These are phyloP conservation scores for Suillus americanus DNA, from an alignment of 768 basidiomycete species.

Conservation along the genomic window DNA sequence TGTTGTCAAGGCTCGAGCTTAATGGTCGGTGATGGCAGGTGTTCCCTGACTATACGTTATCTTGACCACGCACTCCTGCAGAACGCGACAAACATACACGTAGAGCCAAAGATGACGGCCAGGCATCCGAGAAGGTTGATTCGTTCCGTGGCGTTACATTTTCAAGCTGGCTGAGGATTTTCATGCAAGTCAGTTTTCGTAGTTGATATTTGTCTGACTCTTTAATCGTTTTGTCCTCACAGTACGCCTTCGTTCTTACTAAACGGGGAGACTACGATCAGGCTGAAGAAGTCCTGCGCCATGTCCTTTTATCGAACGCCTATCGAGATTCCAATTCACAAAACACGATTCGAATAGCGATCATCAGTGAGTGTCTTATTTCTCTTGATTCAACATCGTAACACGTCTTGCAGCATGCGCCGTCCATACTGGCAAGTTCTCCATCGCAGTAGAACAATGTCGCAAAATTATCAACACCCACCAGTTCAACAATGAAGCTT, in stretches of 20 bases:
- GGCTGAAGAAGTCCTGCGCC: constrained; percentile 75
- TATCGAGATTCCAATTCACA: constrained; percentile 63
- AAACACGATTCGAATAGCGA: constrained; percentile 70
- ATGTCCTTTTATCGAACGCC: constrained; percentile 72
- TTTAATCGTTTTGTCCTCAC: not conserved
- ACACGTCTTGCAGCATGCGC: constrained; percentile 60
- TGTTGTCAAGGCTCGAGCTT: constrained; percentile 75
- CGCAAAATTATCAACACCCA: constrained; percentile 72
- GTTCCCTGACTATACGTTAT: not conserved
- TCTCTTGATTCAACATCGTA: not conserved
- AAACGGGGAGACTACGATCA: constrained; percentile 59
- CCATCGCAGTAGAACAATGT: constrained; percentile 67
- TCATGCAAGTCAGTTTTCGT: constrained; percentile 66
- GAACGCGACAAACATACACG: constrained; percentile 58
- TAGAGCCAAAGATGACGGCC: constrained; percentile 43
- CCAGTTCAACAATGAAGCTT: constrained; percentile 87
- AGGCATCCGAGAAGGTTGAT: constrained; percentile 47
- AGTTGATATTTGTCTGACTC: constrained; percentile 7
- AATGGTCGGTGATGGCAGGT: constrained; percentile 46
- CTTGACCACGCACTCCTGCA: constrained; percentile 22
- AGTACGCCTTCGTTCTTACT: constrained; percentile 79
- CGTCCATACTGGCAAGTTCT: constrained; percentile 53
- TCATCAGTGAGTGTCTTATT: constrained; percentile 58
- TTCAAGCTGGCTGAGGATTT: constrained; percentile 81
- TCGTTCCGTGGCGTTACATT: constrained; percentile 81